Conservation (phyloP, 2,329 filamentous ascomycete species). For the Gnomoniopsis smithogilvyi region DNA sequence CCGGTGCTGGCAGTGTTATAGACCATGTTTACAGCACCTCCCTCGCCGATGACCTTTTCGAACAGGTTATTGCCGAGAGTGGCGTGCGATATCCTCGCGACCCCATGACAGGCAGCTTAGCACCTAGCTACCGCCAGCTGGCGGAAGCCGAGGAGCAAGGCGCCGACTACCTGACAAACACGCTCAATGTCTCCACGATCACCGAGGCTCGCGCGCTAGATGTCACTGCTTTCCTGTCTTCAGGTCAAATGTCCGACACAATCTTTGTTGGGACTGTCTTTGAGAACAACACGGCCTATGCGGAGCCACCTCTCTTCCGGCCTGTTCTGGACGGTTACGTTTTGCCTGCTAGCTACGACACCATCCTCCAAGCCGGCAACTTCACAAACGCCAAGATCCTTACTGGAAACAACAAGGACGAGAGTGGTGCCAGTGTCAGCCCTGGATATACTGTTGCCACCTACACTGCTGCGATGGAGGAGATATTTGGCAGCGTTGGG, state of each 20-base stretch:
- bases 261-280: constrained; percentile 1
- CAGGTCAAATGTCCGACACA: not conserved
- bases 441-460: not conserved
- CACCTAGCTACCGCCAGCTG: constrained; percentile 22
- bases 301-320: not conserved
- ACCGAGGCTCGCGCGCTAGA: constrained; percentile 17
- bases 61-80: constrained; percentile 29
- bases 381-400: constrained; percentile 4
- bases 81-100: constrained; percentile 29
- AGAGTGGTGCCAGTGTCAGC: constrained; percentile 9
- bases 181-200: constrained; percentile 22
- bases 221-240: constrained; percentile 10
- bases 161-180: constrained; percentile 15
- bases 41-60: constrained; percentile 20
- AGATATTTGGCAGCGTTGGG: constrained; percentile 19
- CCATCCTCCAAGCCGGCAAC: not conserved
- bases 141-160: constrained; percentile 19
- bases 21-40: not conserved
- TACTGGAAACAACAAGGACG: constrained; percentile 10
- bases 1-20: constrained; percentile 47
- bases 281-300: not conserved
- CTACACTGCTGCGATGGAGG: constrained; percentile 18
- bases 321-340: not conserved
- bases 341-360: not conserved
- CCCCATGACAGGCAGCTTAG: constrained; percentile 24